Conservation (phyloP, 352 stramenopile species). For the Globisporangium abappressorium region DNA sequence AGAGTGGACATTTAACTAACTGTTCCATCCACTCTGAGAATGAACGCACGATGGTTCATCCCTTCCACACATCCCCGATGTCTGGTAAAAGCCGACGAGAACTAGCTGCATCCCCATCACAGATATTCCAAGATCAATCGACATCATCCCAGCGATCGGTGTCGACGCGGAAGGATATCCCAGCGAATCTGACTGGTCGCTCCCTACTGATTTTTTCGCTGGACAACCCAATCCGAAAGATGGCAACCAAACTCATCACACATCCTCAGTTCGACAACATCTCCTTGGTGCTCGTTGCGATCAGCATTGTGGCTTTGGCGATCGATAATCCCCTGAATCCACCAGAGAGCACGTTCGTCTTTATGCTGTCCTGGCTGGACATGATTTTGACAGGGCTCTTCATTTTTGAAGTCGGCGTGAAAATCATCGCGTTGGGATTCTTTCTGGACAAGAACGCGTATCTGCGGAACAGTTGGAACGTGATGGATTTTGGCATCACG, state of each 20-base stretch:
- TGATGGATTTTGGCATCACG: constrained; percentile 90
- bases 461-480: constrained; percentile 85
- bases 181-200: constrained; percentile 24
- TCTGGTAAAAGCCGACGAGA: constrained; percentile 24
- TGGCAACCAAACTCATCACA: constrained; percentile 41
- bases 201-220: constrained; percentile 47
- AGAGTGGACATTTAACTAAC: constrained; percentile 1
- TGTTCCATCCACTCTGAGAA: not conserved
- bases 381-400: constrained; percentile 80
- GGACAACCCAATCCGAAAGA: constrained; percentile 50
- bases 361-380: constrained; percentile 60
- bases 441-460: constrained; percentile 64
- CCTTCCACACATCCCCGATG: constrained; percentile 11
- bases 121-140: constrained; percentile 33
- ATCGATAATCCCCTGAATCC: constrained; percentile 72
- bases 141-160: not conserved
- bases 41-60: constrained; percentile 8
- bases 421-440: constrained; percentile 84
- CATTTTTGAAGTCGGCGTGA: constrained; percentile 80
- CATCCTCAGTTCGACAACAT: constrained; percentile 75
- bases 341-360: constrained; percentile 39
- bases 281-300: constrained; percentile 67
- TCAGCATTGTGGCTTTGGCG: constrained; percentile 68
- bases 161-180: constrained; percentile 8
- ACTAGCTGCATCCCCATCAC: constrained; percentile 14